Evolutionary conservation across 495 filamentous ascomycete species (phyloP).

Genomic region (Neurospora sp.): DNA sequence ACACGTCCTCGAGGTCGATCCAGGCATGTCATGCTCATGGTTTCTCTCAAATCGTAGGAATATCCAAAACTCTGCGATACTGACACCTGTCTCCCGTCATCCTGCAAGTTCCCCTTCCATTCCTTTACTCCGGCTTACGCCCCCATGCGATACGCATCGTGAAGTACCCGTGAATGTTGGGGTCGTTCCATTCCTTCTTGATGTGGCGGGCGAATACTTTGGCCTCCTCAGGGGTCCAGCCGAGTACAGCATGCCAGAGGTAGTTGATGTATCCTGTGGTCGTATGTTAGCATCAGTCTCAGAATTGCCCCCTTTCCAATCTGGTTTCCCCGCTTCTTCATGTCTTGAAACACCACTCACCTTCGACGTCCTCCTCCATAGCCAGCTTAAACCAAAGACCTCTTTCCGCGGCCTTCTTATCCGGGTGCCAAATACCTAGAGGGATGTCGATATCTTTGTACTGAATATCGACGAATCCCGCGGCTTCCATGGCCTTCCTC

Average conservation of each 20-base stretch:
- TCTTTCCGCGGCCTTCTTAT: constrained; percentile 39
- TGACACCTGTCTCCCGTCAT: not conserved
- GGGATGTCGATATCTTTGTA: constrained; percentile 8
- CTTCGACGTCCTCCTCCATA: constrained; percentile 31
- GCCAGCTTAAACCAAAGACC: constrained; percentile 16
- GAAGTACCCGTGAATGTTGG: not conserved
- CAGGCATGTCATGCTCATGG: too few species aligned
- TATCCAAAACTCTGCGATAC: not conserved
- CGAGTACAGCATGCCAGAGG: constrained; percentile 28
- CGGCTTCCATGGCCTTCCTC: not conserved
- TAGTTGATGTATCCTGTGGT: constrained; percentile 21
- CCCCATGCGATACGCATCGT: not conserved
- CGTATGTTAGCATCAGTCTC: not conserved
- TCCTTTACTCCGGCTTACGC: not conserved
- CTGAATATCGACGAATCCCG: not conserved
- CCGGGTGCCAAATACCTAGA: constrained; percentile 5
- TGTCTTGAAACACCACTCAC: not conserved
- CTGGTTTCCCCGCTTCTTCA: not conserved
- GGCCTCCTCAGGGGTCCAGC: constrained; percentile 35
- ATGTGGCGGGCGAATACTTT: constrained; percentile 16
- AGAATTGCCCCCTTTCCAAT: not conserved
- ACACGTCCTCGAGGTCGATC: too few species aligned
- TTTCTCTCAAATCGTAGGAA: not conserved
- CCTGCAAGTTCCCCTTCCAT: not conserved
- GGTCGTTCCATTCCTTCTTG: not conserved